Percentiles rank a stretch among this genome's conserved stretches.
phyloP scores from a whole-genome alignment of 192 early-diverging fungal genomes.

The Diversispora epigaea region DNA sequence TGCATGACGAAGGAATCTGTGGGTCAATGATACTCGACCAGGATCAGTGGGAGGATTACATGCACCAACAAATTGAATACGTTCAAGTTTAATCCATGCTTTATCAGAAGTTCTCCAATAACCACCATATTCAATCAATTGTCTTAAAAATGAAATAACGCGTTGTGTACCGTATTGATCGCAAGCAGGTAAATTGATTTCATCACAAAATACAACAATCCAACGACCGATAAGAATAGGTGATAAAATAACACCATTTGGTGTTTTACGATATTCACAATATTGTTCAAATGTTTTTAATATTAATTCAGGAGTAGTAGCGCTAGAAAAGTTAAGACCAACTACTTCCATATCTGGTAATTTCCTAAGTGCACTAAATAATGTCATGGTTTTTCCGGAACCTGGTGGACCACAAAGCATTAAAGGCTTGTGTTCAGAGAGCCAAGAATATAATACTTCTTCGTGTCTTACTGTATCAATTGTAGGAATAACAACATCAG shows the following conservation, averaged over 20 bases:
- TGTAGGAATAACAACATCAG: conserved; percentile 96
- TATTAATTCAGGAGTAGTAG: conserved; percentile 93
- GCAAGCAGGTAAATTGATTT: conserved; percentile 95
- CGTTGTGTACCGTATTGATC: conserved; percentile 99
- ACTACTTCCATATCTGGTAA: conserved; percentile 95
- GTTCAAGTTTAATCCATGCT: conserved; percentile 92
- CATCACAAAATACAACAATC: conserved; percentile 99
- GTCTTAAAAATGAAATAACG: conserved; percentile 94
- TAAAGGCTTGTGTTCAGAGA: conserved; percentile 92
- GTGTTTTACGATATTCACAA: conserved; percentile 96
- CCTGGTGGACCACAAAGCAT: conserved; percentile 99
- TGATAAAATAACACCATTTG: conserved; percentile 82
- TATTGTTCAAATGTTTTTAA: conserved; percentile 96
- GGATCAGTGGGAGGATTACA: conserved; percentile 99
- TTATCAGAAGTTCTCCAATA: conserved; percentile 94
- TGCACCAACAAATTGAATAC: conserved; percentile 99
- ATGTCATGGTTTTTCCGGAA: conserved; percentile 99
- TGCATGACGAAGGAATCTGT: conserved; percentile 95
- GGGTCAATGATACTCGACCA: conserved; percentile 92
- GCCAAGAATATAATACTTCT: conserved; percentile 91
- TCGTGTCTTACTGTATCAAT: conserved; percentile 98
- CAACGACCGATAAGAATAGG: conserved; percentile 84
- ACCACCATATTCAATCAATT: conserved; percentile 91
- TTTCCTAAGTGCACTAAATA: conserved; percentile 93
- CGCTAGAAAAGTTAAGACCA: conserved; percentile 98